Conservation (phyloP, 257 asterid genomes). For the Solanum boliviense region DNA sequence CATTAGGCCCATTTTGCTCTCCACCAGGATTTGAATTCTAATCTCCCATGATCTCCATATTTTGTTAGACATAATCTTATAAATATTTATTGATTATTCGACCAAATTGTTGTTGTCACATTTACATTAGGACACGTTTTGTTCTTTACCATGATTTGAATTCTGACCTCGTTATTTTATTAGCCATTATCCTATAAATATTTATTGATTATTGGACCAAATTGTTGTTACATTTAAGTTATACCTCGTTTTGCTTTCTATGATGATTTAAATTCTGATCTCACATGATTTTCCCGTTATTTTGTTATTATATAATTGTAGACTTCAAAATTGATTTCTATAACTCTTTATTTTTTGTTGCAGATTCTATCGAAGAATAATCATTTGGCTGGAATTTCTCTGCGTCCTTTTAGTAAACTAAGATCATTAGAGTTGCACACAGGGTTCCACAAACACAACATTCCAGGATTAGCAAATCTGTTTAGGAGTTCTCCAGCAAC, state of each 20-base stretch:
- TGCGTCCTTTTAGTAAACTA: conserved; percentile 36
- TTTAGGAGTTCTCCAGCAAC: conserved; percentile 42
- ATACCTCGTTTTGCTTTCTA: not conserved
- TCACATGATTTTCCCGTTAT: not conserved
- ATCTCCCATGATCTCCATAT: too few species aligned
- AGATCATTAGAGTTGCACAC: conserved; percentile 49
- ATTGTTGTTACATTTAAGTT: not conserved
- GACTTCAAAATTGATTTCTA: not conserved
- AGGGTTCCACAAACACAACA: conserved; percentile 43
- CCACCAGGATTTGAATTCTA: not conserved
- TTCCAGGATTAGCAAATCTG: conserved; percentile 45
- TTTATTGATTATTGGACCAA: too few species aligned
- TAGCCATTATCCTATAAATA: not conserved
- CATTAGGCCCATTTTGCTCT: not conserved
- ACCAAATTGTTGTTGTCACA: too few species aligned
- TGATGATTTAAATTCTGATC: not conserved
- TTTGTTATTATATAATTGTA: not conserved
- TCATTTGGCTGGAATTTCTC: conserved; percentile 20
- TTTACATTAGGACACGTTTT: too few species aligned
- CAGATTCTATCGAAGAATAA: conserved; percentile 57
- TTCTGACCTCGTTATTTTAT: rapidly evolving
- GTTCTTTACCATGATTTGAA: too few species aligned
- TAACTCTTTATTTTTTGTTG: not conserved
- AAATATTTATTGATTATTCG: too few species aligned
- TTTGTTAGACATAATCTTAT: too few species aligned